Evolutionary conservation across 2,329 filamentous ascomycete species (phyloP).

Genomic region (Calonectria hongkongensis): DNA sequence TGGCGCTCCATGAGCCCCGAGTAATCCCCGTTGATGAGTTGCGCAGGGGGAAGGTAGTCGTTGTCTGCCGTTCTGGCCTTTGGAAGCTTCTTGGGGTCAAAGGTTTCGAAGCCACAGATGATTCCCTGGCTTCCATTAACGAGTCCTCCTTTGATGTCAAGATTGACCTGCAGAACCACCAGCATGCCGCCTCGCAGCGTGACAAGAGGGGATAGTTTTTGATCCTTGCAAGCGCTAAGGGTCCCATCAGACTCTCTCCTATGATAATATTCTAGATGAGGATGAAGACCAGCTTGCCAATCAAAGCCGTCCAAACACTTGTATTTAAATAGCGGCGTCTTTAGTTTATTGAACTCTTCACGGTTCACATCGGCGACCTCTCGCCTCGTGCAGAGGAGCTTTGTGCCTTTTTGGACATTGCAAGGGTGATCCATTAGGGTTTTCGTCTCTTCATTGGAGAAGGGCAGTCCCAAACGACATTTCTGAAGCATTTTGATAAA

Average conservation of each 20-base stretch:
- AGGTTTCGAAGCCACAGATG: constrained; percentile 46
- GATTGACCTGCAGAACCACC: constrained; percentile 53
- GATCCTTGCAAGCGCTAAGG: constrained; percentile 36
- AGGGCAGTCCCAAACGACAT: constrained; percentile 66
- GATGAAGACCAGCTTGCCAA: not conserved
- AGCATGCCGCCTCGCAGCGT: constrained; percentile 44
- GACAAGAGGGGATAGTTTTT: constrained; percentile 41
- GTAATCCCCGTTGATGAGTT: constrained; percentile 33
- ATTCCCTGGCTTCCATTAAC: constrained; percentile 55
- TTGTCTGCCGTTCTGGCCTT: not conserved
- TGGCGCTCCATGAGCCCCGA: constrained; percentile 22
- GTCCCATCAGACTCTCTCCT: constrained; percentile 33
- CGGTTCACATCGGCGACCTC: constrained; percentile 41
- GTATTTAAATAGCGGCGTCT: constrained; percentile 31
- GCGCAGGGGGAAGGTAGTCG: not conserved
- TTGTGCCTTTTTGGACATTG: constrained; percentile 56
- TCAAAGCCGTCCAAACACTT: constrained; percentile 42
- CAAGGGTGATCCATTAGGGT: constrained; percentile 68
- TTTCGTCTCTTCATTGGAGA: constrained; percentile 61
- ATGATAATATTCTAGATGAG: constrained; percentile 18
- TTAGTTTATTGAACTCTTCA: constrained; percentile 37
- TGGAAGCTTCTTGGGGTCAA: constrained; percentile 26
- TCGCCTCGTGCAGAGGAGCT: constrained; percentile 38
- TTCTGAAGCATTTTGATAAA: constrained; percentile 76
- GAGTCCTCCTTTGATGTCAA: constrained; percentile 38